Evolutionary conservation across 306 rosid genomes (phyloP).

Genomic region (Pueraria montana): DNA sequence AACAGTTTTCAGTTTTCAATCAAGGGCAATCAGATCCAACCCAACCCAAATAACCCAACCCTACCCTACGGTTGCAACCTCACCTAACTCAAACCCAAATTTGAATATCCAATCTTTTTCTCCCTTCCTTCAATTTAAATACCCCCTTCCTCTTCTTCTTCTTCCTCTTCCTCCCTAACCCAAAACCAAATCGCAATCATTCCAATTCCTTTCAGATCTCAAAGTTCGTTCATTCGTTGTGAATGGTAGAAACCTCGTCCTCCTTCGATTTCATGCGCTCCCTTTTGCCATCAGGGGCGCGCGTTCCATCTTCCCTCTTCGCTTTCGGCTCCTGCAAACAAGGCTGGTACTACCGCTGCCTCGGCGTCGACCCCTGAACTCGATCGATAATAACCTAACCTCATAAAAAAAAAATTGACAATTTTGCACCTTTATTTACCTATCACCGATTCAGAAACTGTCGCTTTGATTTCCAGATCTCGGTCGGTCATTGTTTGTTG

Average conservation of each 20-base stretch:
- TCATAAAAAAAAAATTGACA: too few species aligned
- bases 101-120: neutral
- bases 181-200: neutral
- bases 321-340: conserved; percentile 94
- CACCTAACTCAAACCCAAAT: neutral
- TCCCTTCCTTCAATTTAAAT: neutral
- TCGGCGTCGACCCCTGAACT: conserved; percentile 82
- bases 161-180: neutral
- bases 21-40: too few species aligned
- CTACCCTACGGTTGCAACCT: neutral
- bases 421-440: too few species aligned
- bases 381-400: too few species aligned
- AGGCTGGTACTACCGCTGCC: conserved; percentile 99
- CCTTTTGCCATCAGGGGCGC: conserved; percentile 71
- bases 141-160: neutral
- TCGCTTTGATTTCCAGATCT: too few species aligned
- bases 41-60: too few species aligned
- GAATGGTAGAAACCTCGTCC: conserved; percentile 93
- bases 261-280: conserved; percentile 80
- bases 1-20: too few species aligned
- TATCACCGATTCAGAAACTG: too few species aligned
- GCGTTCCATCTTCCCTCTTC: conserved; percentile 73
- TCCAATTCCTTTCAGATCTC: neutral
- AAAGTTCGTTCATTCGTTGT: conserved; percentile 50
- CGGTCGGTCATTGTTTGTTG: too few species aligned